phyloP scores from a whole-genome alignment of 2,329 filamentous ascomycete species.

The Phyllachora maydis region DNA sequence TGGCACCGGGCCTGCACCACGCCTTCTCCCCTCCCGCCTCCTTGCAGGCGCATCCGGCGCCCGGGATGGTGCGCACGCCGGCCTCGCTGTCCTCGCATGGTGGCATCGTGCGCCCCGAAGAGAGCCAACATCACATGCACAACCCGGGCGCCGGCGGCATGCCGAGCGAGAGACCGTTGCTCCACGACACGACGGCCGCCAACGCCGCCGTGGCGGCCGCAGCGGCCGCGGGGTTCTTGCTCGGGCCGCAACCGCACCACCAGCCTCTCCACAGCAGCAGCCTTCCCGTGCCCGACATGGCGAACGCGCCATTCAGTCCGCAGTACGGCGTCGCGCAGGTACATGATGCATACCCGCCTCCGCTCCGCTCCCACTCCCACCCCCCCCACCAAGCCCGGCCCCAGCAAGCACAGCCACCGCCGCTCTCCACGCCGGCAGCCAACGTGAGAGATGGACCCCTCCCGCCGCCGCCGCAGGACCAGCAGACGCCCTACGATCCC shows the following conservation, averaged over 20 bases:
- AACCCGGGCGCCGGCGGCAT: slow-evolving; percentile 9
- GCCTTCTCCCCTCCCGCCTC: too few relatives aligned
- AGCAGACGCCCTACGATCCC: slow-evolving; percentile 24
- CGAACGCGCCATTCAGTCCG: slow-evolving; percentile 17
- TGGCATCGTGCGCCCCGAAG: too few relatives aligned
- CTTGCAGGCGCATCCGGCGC: slow-evolving; percentile 17
- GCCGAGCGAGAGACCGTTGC: too few relatives aligned
- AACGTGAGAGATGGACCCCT: too few relatives aligned
- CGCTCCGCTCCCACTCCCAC: too few relatives aligned
- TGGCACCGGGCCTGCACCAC: too few relatives aligned
- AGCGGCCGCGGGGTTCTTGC: slow-evolving; percentile 15
- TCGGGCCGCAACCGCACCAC: slow-evolving; percentile 9
- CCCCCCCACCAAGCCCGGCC: too few relatives aligned
- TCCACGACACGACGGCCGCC: slow-evolving; percentile 14
- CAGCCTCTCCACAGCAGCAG: slow-evolving; percentile 6
- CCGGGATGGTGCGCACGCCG: slow-evolving; percentile 16
- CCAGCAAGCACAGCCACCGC: too few relatives aligned
- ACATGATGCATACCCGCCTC: too few relatives aligned
- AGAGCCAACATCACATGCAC: slow-evolving; percentile 10
- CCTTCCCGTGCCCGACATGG: slow-evolving; percentile 12
- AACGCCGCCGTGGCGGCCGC: slow-evolving; percentile 14
- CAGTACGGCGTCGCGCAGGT: slow-evolving; percentile 16
- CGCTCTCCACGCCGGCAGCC: too few relatives aligned
- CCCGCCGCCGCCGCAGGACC: slow-evolving; percentile 10
- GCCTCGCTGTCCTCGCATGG: slow-evolving; percentile 14